Evolutionary conservation across 108 stramenopile species (phyloP).

Genomic region (Seminavis robusta): DNA sequence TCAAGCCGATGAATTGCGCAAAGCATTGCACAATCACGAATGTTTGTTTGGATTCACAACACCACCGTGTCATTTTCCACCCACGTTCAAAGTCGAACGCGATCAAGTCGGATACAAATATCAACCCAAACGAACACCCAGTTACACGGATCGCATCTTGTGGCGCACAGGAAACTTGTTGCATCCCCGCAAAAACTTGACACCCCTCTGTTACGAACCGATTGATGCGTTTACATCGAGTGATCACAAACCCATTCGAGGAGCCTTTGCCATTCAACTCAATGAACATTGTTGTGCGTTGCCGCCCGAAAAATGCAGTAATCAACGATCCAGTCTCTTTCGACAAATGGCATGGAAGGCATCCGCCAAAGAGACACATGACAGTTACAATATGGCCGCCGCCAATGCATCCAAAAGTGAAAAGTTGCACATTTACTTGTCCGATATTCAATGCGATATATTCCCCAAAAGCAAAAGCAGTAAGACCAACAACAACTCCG

Average conservation of each 20-base stretch:
- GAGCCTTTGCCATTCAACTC: constrained; percentile 31
- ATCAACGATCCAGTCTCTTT: too few species aligned
- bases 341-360: too few species aligned
- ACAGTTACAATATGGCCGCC: too few species aligned
- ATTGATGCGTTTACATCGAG: constrained; percentile 46
- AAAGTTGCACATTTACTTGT: too few species aligned
- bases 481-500: too few species aligned
- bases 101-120: constrained; percentile 50
- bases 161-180: constrained; percentile 59
- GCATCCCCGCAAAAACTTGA: constrained; percentile 23
- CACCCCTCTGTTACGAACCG: constrained; percentile 43
- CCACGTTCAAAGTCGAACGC: constrained; percentile 77
- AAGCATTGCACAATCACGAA: constrained; percentile 41
- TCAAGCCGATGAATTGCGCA: constrained; percentile 45
- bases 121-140: constrained; percentile 64
- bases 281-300: too few species aligned
- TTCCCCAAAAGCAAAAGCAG: too few species aligned
- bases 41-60: constrained; percentile 54
- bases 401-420: too few species aligned
- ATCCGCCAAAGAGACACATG: too few species aligned
- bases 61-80: constrained; percentile 60
- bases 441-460: too few species aligned
- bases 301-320: too few species aligned
- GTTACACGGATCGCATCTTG: constrained; percentile 87
- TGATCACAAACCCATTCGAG: constrained; percentile 82